Evolutionary conservation across 495 filamentous ascomycete species (phyloP), one percentile per base, ranked within the genome.

Genomic region (Venustampulla echinocandica): DNA sequence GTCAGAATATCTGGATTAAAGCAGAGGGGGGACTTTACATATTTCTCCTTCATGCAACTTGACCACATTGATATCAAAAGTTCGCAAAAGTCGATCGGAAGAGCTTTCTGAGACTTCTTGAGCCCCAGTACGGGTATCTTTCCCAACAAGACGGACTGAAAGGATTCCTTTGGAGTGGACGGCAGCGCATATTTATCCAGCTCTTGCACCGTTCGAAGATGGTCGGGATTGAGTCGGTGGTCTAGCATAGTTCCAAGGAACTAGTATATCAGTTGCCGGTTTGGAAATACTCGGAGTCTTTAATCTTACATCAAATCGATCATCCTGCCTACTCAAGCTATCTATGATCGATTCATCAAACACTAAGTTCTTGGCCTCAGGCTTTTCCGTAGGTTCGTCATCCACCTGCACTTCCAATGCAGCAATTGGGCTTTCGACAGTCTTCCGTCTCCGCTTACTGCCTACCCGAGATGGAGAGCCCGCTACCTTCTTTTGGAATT

Each of bases 341-440:
- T 46, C 53, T 17, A 56, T 19, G 4, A 58, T 42, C 3, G 52
- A 44, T 18, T 59, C 53, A 15, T 53, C 40, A 7, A 53, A 22
- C 17, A 55, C 14, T 0, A 37, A 37, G 7, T 18, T 9, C 21
- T 46, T 55, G 20, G 25, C 25, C 27, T 53, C 44, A 21, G 19
- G n/a, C 27, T n/a, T 14, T 7, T 30, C 27, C 7, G 27, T n/a
- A n/a, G 43, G 19, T 13, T 48, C 48, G 10, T 67, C 65, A 17
- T 60, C 61, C 2, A 62, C 59, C 39, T 65, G 56, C 7, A 65
- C 70, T 46, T 77, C 74, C 2, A 77, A 55, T 0, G 69, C 65
- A 54, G 59, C 65, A 11, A 67, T 59, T 11, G 74, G 74, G 44
- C 70, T 75, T 17, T 75, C 73, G 4, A 70, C 52, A 11, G 61